Evolutionary conservation across 371 early-diverging fungal genomes (phyloP), one percentile per base, ranked within the genome.

Genomic region (Lichtheimia corymbifera): DNA sequence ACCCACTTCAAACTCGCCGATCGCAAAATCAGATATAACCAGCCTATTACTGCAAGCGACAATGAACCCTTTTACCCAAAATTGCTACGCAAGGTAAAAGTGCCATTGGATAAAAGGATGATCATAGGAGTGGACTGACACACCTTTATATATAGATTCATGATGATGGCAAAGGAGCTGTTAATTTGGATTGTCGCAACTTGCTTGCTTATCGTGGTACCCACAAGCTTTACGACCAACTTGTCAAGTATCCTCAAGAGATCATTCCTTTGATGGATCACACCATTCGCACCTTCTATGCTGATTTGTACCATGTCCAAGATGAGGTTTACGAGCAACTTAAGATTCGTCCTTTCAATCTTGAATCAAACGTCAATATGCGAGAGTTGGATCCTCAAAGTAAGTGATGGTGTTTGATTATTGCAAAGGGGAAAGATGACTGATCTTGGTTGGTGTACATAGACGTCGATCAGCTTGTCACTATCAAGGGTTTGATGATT

Each of bases 401-500:
- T 80, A 79, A 67, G 71, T 53, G 6, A 51, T 11, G 0, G 0
- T 53, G 35, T 35, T 47, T 28, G 14, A 17, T 40, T 15, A 42
- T n/a, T 13, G 27, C n/a, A 53, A 42, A 44, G 13, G 5, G 13
- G 0, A n/a, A n/a, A 4, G 27, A 35, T 20, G 18, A 18, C 3
- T 54, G 41, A 40, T 54, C 7, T 17, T 18, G 5, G 9, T 41
- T 40, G 4, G 9, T 22, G n/a, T 54, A 12, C 35, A 9, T 61
- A 85, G 98, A 98, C 71, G 97, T 99, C 53, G 99, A 99, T 78
- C 96, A 95, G 59, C 83, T 99, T 55, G 94, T 99, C 14, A 92
- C 93, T 7, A 87, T 99, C 68, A 94, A 93, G 72, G 99, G 99
- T 43, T 80, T 99, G 66, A 83, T 99, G 74, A 93, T 98, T 59